Evolutionary conservation across 495 filamentous ascomycete species (phyloP).

Genomic region (Choiromyces venosus): DNA sequence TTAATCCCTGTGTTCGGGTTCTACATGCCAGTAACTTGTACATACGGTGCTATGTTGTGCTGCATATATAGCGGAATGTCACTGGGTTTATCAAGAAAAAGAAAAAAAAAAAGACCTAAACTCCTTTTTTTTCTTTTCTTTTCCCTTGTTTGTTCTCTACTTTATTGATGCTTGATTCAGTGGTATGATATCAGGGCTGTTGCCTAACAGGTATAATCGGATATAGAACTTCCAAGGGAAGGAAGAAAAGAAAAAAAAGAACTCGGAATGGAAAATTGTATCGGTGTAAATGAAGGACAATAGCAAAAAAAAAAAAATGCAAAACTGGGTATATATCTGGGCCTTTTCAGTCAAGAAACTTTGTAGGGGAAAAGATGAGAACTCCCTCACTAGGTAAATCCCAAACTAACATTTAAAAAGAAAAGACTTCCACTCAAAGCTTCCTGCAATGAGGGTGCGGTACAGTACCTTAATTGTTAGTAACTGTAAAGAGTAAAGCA

Average conservation of each 20-base stretch:
- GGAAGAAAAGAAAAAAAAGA: neutral
- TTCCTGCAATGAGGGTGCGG: neutral
- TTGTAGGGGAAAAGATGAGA: neutral
- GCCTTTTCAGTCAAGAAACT: neutral
- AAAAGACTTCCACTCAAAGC: neutral
- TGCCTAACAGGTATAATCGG: neutral
- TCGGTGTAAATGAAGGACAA: neutral
- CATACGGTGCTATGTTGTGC: neutral
- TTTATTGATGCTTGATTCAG: neutral
- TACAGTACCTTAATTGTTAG: neutral
- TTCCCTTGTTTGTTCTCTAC: neutral
- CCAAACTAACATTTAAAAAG: neutral
- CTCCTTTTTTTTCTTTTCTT: neutral
- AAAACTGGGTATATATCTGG: neutral
- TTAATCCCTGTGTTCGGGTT: no score
- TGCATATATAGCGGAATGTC: neutral
- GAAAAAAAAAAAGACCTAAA: neutral
- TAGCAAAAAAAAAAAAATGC: neutral
- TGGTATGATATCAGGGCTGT: neutral
- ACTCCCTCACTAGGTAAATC: neutral
- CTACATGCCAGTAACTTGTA: neutral
- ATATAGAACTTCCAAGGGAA: neutral
- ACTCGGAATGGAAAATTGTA: neutral
- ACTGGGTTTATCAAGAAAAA: neutral
- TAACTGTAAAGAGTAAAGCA: slow-evolving; percentile 13